Evolutionary conservation across 2,329 filamentous ascomycete genomes (phyloP).

Genomic region (Ilyonectria destructans): DNA sequence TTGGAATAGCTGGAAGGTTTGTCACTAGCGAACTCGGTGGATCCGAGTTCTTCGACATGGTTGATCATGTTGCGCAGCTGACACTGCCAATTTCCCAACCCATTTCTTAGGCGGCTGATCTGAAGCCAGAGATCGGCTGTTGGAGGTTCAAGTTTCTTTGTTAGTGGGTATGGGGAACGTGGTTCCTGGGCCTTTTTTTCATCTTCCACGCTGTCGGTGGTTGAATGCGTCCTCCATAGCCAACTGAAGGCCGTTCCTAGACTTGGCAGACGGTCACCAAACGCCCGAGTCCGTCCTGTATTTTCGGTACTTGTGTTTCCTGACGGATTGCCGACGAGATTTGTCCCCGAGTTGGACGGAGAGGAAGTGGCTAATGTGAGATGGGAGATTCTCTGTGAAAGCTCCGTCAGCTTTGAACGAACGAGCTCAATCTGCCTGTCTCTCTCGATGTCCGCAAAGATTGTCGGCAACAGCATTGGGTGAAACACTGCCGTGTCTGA

Average conservation of each 20-base stretch:
- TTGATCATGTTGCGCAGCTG: conserved; percentile 43
- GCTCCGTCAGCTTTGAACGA: neutral
- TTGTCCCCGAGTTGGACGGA: neutral
- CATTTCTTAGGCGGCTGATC: conserved; percentile 38
- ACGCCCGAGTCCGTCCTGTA: no score
- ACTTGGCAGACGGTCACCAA: neutral
- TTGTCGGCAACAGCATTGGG: conserved; percentile 36
- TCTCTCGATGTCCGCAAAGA: conserved; percentile 39
- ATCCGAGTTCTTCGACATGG: conserved; percentile 33
- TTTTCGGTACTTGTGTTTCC: no score
- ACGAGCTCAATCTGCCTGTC: conserved; percentile 34
- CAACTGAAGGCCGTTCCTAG: neutral
- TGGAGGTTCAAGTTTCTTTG: neutral
- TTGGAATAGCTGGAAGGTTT: neutral
- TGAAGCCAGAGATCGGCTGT: conserved; percentile 38
- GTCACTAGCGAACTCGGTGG: neutral
- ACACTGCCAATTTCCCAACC: conserved; percentile 37
- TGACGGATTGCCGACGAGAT: no score
- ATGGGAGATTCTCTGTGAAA: conserved; percentile 2
- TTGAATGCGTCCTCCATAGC: neutral
- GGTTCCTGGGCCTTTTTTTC: neutral
- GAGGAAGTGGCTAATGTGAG: neutral
- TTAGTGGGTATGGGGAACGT: neutral
- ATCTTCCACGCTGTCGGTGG: neutral
- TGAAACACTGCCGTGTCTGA: conserved; percentile 31